Base-by-base conservation (phyloP, 306 rosid species). In the Fragaria iinumae region DNA sequence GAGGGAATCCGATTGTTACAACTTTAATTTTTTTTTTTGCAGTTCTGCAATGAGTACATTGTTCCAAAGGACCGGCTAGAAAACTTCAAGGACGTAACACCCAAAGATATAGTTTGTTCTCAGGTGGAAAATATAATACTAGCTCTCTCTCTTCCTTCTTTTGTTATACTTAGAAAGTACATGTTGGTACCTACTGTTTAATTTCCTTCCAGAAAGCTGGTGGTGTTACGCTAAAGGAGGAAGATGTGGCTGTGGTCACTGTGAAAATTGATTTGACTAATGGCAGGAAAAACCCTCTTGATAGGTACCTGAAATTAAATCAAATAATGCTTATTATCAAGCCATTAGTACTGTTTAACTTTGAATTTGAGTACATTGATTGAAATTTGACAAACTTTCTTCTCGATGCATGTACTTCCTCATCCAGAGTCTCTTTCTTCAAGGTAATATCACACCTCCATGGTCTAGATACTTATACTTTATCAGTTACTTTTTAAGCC, bases 231-330 rank as follows among this genome's bases (percentile, higher is more conserved):
- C 84, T 95, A 67, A 85, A 82, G 80, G 95, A 89, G 81, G 96
- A 91, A 72, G 98, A 94, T 75, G 80, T 94, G 62, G 90, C 86
- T 44, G 92, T 94, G 63, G 76, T 81, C 80, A 91, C 88, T 82
- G 91, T 88, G 79, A 94, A 84, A 82, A 90, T 94, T 79, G 97
- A 94, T 88, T 88, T 92, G 90, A 89, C 97, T 77, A 86, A 88
- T 21, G 96, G 94, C 77, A 89, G 78, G 76, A 81, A 90, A 32
- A 90, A 88, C 84, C 97, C 98, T 81, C 90, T 94, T 50, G 88
- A 85, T 83, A 88, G 98, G 96, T 94, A 85, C 80, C 76, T 76
- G 27, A 67, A 72, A 49, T 82, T 17, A 71, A 62, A 65, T 71
- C 72, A 21, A 71, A 18, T 23, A 8, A 36, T 76, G 39, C 63